Conservation (phyloP, 805 yeast species). For the Starmerella apicola region DNA sequence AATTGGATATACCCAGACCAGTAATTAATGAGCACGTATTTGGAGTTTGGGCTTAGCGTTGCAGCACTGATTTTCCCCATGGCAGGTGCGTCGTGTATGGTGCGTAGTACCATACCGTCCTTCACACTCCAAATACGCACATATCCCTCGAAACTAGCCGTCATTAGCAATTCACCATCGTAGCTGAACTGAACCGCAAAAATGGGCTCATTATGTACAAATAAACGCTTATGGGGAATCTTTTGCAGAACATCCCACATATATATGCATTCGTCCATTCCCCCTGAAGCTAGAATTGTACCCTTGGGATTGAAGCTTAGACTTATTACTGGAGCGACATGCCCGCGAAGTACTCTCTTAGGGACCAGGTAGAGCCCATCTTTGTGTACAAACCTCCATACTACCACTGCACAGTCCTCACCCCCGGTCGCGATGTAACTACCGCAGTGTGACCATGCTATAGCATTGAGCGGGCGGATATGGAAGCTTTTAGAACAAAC, state of each 20-base stretch:
- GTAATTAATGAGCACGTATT: constrained; percentile 62
- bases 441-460: constrained; percentile 68
- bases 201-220: constrained; percentile 90
- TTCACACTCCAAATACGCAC: constrained; percentile 71
- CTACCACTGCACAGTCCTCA: constrained; percentile 67
- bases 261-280: constrained; percentile 81
- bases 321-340: constrained; percentile 74
- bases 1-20: constrained; percentile 46
- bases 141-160: constrained; percentile 85
- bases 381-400: constrained; percentile 43
- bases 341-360: constrained; percentile 46
- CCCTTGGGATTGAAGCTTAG: constrained; percentile 62
- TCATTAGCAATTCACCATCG: constrained; percentile 70
- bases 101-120: constrained; percentile 38
- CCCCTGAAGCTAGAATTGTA: constrained; percentile 64
- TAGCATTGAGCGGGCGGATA: constrained; percentile 55
- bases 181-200: constrained; percentile 59
- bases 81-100: constrained; percentile 52
- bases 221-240: constrained; percentile 57
- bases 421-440: constrained; percentile 68
- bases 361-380: constrained; percentile 25
- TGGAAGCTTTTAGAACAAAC: constrained; percentile 38
- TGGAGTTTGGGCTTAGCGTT: constrained; percentile 66
- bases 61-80: constrained; percentile 57
- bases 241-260: constrained; percentile 79